These are phyloP conservation scores for Cercospora janseana DNA, from an alignment of 2,329 filamentous ascomycete genomes.

Conservation along the genomic window DNA sequence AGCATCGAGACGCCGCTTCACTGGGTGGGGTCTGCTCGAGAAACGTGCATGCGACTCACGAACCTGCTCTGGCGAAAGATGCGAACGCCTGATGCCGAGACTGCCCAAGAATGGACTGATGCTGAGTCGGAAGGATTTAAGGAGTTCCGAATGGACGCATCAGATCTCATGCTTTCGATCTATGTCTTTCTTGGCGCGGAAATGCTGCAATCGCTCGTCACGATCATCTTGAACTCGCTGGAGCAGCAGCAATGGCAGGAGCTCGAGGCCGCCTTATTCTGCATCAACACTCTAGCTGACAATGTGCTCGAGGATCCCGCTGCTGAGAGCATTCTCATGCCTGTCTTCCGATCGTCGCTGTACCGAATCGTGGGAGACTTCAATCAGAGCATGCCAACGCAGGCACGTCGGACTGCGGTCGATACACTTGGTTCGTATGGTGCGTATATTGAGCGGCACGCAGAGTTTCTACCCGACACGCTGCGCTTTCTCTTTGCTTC, in stretches of 20 bases:
- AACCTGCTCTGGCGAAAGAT: constrained; percentile 35
- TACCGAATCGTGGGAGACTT: constrained; percentile 52
- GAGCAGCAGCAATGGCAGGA: constrained; percentile 47
- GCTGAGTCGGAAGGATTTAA: constrained; percentile 53
- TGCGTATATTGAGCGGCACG: constrained; percentile 71
- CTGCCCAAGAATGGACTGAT: constrained; percentile 64
- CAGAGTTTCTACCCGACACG: constrained; percentile 64
- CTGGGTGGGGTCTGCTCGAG: constrained; percentile 61
- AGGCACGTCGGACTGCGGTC: constrained; percentile 66
- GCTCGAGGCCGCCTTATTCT: constrained; percentile 57
- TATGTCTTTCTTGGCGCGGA: constrained; percentile 55
- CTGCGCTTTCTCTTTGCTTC: constrained; percentile 73
- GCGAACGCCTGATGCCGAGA: constrained; percentile 58
- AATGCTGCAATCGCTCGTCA: constrained; percentile 49
- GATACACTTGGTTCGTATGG: constrained; percentile 70
- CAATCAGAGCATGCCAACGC: constrained; percentile 54
- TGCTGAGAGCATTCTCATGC: constrained; percentile 58
- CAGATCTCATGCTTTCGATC: constrained; percentile 70
- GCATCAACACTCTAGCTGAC: constrained; percentile 66
- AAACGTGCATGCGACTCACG: constrained; percentile 57
- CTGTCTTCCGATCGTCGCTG: constrained; percentile 62
- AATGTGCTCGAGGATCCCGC: constrained; percentile 58
- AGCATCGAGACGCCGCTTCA: constrained; percentile 42
- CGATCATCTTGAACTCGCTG: constrained; percentile 45
- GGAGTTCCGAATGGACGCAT: constrained; percentile 72